Percentiles rank a stretch among this genome's conserved stretches.
phyloP scores from a whole-genome alignment of 371 early-diverging fungal genomes.

The Actinomortierella ambigua region DNA sequence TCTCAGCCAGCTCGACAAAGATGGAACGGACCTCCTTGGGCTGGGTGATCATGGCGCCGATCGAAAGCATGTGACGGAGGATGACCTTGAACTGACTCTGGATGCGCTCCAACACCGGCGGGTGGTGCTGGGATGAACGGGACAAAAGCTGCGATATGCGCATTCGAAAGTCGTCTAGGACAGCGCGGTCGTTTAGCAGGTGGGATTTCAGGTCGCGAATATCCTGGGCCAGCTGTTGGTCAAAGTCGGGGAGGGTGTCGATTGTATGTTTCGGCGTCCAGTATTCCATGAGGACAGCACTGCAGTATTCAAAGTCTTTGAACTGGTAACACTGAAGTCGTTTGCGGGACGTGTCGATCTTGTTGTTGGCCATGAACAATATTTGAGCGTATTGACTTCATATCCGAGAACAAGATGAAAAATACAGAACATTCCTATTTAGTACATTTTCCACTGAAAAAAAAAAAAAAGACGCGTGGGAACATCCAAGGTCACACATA shows the following conservation, averaged over 20 bases:
- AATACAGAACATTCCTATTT: neutral
- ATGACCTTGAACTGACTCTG: slow-evolving; percentile 43
- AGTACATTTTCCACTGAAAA: neutral
- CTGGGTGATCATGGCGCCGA: slow-evolving; percentile 54
- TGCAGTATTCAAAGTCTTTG: slow-evolving; percentile 58
- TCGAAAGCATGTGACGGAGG: slow-evolving; percentile 52
- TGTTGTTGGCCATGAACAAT: slow-evolving; percentile 61
- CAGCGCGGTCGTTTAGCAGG: slow-evolving; percentile 36
- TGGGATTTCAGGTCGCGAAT: slow-evolving; percentile 33
- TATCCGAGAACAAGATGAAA: neutral
- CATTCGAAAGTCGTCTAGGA: slow-evolving; percentile 37
- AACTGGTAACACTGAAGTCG: slow-evolving; percentile 54
- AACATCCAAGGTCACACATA: slow-evolving; percentile 13
- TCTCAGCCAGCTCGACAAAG: slow-evolving; percentile 55
- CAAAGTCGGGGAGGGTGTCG: slow-evolving; percentile 48
- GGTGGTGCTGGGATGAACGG: slow-evolving; percentile 23
- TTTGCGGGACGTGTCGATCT: slow-evolving; percentile 66
- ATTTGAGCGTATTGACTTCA: slow-evolving; percentile 57
- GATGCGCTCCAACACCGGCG: slow-evolving; percentile 43
- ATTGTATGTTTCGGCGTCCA: slow-evolving; percentile 35
- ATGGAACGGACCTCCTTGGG: slow-evolving; percentile 61
- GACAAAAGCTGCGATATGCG: slow-evolving; percentile 31
- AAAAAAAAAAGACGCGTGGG: neutral
- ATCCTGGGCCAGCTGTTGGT: slow-evolving; percentile 47
- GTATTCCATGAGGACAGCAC: slow-evolving; percentile 43